phyloP scores from a whole-genome alignment of 371 early-diverging fungal species.

The Mucor indicus region DNA sequence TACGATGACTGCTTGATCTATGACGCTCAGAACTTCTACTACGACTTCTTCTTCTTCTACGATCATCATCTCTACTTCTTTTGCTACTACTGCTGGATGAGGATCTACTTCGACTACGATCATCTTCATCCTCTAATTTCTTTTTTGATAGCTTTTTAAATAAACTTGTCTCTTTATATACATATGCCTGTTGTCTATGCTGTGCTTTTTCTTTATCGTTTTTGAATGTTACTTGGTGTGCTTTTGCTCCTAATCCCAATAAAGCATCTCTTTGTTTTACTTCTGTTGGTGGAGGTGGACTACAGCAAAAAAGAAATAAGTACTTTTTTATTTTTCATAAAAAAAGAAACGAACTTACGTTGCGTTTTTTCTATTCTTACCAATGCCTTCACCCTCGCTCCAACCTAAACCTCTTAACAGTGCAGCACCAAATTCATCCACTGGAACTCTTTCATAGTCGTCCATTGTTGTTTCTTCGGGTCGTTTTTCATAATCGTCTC shows the following conservation, averaged over 20 bases:
- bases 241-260: constrained; percentile 75
- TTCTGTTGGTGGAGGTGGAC: constrained; percentile 32
- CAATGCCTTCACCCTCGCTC: constrained; percentile 73
- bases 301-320: constrained; percentile 12
- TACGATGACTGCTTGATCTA: neutral
- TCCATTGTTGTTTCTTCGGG: constrained; percentile 71
- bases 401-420: constrained; percentile 92
- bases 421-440: constrained; percentile 89
- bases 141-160: constrained; percentile 43
- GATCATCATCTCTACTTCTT: too few species aligned
- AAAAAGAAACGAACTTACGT: constrained; percentile 21
- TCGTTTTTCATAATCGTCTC: constrained; percentile 44
- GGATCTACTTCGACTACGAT: neutral
- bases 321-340: neutral
- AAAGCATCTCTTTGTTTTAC: constrained; percentile 65
- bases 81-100: too few species aligned
- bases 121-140: constrained; percentile 23
- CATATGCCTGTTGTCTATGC: constrained; percentile 28
- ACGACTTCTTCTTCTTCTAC: neutral
- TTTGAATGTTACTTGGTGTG: constrained; percentile 36
- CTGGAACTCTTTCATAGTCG: constrained; percentile 82
- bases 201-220: constrained; percentile 14
- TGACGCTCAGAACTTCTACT: neutral
- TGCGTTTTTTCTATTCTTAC: constrained; percentile 40
- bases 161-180: constrained; percentile 40